These are phyloP conservation scores for Barnettozyma salicaria DNA, from an alignment of 805 yeast genomes.

Conservation along the genomic window DNA sequence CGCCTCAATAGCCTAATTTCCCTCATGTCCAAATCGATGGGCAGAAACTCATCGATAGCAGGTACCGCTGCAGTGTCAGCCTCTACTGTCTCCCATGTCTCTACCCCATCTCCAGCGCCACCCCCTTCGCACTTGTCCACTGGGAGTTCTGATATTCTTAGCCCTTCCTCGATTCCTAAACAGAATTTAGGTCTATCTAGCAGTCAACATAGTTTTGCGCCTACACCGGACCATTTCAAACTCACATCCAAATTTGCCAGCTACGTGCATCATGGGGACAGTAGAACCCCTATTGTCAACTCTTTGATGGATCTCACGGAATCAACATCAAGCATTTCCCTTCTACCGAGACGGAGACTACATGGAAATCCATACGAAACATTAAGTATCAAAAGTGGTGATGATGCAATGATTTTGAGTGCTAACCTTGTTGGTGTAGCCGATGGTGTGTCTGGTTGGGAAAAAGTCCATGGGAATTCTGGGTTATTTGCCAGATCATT, in stretches of 20 bases:
- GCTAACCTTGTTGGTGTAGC: conserved; percentile 49
- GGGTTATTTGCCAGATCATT: conserved; percentile 50
- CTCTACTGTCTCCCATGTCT: background rate
- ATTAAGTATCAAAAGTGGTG: conserved; percentile 46
- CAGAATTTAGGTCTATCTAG: conserved; percentile 1
- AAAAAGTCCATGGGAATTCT: conserved; percentile 38
- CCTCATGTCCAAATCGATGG: background rate
- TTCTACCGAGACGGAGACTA: conserved; percentile 45
- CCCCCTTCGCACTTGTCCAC: background rate
- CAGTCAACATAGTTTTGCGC: background rate
- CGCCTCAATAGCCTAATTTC: conserved; percentile 2
- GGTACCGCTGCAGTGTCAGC: background rate
- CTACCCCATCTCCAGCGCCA: background rate
- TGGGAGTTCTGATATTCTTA: background rate
- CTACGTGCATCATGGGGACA: conserved; percentile 42
- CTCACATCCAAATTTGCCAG: conserved; percentile 41
- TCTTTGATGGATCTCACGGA: conserved; percentile 48
- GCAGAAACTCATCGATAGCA: background rate
- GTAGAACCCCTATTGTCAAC: conserved; percentile 35
- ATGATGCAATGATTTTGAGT: conserved; percentile 51
- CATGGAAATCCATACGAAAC: conserved; percentile 50
- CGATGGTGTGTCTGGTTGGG: conserved; percentile 56
- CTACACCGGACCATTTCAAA: conserved; percentile 33
- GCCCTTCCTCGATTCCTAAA: conserved; percentile 5
- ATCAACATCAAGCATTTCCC: conserved; percentile 36